Percentiles rank a stretch among this genome's conserved stretches.
phyloP scores from a whole-genome alignment of 2,329 filamentous ascomycete species.

The Colletotrichum sp. region DNA sequence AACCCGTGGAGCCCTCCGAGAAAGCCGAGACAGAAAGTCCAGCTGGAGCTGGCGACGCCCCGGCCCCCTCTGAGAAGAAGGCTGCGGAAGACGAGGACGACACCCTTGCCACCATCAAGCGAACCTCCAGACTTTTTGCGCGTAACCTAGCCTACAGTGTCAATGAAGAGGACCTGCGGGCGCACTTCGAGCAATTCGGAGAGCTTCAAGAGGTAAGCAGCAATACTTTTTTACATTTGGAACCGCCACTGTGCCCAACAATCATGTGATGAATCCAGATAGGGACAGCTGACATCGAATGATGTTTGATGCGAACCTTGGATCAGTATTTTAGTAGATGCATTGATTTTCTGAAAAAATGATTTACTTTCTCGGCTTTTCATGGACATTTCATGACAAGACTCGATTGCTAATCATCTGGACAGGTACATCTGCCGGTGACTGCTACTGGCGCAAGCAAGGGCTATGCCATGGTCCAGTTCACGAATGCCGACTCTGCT shows the following conservation, averaged over 20 bases:
- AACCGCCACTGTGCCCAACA: background rate
- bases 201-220: slow-evolving; percentile 83
- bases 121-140: slow-evolving; percentile 82
- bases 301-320: slow-evolving; percentile 89
- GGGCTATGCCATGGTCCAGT: slow-evolving; percentile 90
- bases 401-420: slow-evolving; percentile 25
- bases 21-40: slow-evolving; percentile 28
- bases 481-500: slow-evolving; percentile 72
- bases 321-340: slow-evolving; percentile 99
- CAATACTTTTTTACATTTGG: slow-evolving; percentile 23
- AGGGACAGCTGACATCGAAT: slow-evolving; percentile 97
- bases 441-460: slow-evolving; percentile 78
- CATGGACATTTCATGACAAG: background rate
- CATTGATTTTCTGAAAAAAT: slow-evolving; percentile 80
- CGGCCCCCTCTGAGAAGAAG: slow-evolving; percentile 14
- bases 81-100: slow-evolving; percentile 42
- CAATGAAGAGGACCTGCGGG: slow-evolving; percentile 76
- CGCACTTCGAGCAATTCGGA: slow-evolving; percentile 75
- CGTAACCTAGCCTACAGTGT: slow-evolving; percentile 86
- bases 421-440: slow-evolving; percentile 84
- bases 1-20: slow-evolving; percentile 21
- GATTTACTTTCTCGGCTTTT: slow-evolving; percentile 35
- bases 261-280: slow-evolving; percentile 92
- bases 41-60: slow-evolving; percentile 25
- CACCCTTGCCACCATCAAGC: slow-evolving; percentile 65